A percentile compares a stretch with the other conserved stretches of the same genome.
These are phyloP conservation scores for Diaporthe ilicicola DNA, from an alignment of 2,329 filamentous ascomycete species.

Conservation along the genomic window DNA sequence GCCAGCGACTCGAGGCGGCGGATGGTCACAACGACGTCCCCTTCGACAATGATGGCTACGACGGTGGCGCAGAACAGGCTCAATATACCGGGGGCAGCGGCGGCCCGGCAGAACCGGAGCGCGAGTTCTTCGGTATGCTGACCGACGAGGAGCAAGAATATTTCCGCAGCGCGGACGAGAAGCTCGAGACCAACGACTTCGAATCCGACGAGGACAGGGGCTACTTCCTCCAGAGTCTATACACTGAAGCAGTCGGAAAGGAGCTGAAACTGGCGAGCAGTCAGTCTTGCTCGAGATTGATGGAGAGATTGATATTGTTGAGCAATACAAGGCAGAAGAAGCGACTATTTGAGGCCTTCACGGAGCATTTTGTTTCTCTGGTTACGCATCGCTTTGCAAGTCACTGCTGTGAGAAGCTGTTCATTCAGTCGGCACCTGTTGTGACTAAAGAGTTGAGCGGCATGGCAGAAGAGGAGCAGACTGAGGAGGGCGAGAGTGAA, in stretches of 20 bases:
- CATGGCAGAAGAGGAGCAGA: conserved; percentile 50
- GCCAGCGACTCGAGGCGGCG: conserved; percentile 37
- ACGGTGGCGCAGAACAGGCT: conserved; percentile 14
- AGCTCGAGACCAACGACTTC: conserved; percentile 91
- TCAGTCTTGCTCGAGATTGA: conserved; percentile 90
- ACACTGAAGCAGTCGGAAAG: conserved; percentile 86
- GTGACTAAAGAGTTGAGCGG: conserved; percentile 77
- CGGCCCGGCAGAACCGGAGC: conserved; percentile 53
- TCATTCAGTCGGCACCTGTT: conserved; percentile 80
- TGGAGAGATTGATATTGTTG: conserved; percentile 89
- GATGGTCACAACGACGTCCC: conserved; percentile 26
- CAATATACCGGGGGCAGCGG: conserved; percentile 15
- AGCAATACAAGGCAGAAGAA: conserved; percentile 85
- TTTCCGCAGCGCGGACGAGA: conserved; percentile 87
- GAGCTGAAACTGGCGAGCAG: conserved; percentile 96
- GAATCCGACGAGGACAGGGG: conserved; percentile 75
- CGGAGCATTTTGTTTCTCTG: conserved; percentile 85
- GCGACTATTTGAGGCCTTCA: conserved; percentile 84
- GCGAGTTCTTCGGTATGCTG: conserved; percentile 91
- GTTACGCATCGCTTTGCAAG: conserved; percentile 96
- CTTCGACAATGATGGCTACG: neutral
- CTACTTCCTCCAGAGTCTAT: conserved; percentile 82
- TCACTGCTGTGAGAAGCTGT: conserved; percentile 95
- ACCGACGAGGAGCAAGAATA: conserved; percentile 95
- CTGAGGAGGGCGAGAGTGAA: conserved; percentile 53